phyloP scores from a whole-genome alignment of 2,329 filamentous ascomycete genomes.

The Stagonosporopsis chrysanthemi region DNA sequence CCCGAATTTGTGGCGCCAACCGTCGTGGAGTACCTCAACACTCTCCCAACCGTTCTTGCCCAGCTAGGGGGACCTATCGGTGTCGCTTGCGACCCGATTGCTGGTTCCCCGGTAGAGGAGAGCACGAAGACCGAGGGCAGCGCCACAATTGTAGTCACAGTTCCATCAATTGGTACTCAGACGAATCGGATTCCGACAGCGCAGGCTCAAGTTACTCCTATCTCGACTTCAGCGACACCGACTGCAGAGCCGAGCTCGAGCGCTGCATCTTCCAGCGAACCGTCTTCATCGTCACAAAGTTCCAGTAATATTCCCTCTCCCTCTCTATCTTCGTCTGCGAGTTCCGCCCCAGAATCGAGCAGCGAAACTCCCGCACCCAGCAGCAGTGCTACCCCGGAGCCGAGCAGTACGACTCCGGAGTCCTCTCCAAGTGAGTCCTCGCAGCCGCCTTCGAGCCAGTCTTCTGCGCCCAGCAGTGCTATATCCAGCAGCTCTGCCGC shows the following conservation, averaged over 20 bases:
- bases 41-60: conserved; percentile 34
- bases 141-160: conserved; percentile 17
- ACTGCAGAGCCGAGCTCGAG: conserved; percentile 3
- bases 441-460: conserved; percentile 7
- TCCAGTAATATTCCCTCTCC: conserved; percentile 13
- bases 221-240: background rate
- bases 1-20: conserved; percentile 32
- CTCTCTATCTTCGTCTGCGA: conserved; percentile 16
- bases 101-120: conserved; percentile 11
- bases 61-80: conserved; percentile 42
- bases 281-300: background rate
- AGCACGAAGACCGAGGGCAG: conserved; percentile 18
- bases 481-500: background rate
- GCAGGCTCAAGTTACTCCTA: conserved; percentile 3
- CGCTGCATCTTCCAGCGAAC: conserved; percentile 1
- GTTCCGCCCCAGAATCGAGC: conserved; percentile 21
- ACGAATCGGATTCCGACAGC: conserved; percentile 13
- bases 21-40: conserved; percentile 43
- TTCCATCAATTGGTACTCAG: background rate
- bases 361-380: conserved; percentile 18
- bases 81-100: conserved; percentile 45
- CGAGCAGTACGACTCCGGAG: conserved; percentile 17
- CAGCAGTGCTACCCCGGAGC: conserved; percentile 17
- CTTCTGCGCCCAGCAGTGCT: background rate
- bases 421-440: conserved; percentile 13